A percentile compares a stretch with the other conserved stretches of the same genome.
phyloP scores from a whole-genome alignment of 2,329 filamentous ascomycete genomes.

The Ceratocystis colombiana region DNA sequence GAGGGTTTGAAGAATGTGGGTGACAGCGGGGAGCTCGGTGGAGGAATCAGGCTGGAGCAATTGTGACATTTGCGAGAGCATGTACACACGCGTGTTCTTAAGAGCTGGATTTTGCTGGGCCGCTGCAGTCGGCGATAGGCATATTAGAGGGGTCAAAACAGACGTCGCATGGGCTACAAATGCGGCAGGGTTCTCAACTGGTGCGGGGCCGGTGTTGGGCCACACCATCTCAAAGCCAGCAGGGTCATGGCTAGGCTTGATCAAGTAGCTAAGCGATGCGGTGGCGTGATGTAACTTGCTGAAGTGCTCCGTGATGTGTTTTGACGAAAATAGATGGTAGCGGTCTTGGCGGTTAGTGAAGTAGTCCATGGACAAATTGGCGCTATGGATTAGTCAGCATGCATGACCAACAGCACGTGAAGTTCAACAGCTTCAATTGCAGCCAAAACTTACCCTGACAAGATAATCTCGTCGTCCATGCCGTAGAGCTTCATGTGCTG shows the following conservation, averaged over 20 bases:
- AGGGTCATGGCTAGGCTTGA: slow-evolving; percentile 49
- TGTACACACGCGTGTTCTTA: slow-evolving; percentile 65
- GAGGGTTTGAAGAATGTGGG: slow-evolving; percentile 59
- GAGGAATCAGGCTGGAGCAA: slow-evolving; percentile 69
- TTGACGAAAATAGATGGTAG: slow-evolving; percentile 81
- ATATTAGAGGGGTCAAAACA: slow-evolving; percentile 56
- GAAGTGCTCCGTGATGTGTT: slow-evolving; percentile 73
- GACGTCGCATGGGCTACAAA: slow-evolving; percentile 62
- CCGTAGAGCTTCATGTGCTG: slow-evolving; percentile 99
- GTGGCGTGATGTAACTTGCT: slow-evolving; percentile 65
- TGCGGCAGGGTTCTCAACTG: slow-evolving; percentile 55
- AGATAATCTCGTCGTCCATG: slow-evolving; percentile 86
- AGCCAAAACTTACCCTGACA: slow-evolving; percentile 58
- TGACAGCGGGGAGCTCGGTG: slow-evolving; percentile 78
- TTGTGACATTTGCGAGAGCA: slow-evolving; percentile 78
- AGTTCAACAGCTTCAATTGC: neutral
- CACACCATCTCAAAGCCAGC: slow-evolving; percentile 57
- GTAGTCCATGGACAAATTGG: slow-evolving; percentile 86
- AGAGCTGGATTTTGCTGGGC: slow-evolving; percentile 27
- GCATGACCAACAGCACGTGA: slow-evolving; percentile 10
- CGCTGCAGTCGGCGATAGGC: slow-evolving; percentile 30
- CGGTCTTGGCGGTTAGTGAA: slow-evolving; percentile 93
- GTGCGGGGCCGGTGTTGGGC: slow-evolving; percentile 74
- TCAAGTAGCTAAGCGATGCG: slow-evolving; percentile 68
- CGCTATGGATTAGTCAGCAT: slow-evolving; percentile 35